Base-by-base conservation (phyloP, 208 protist genomes). In the Strigomonas galati region DNA sequence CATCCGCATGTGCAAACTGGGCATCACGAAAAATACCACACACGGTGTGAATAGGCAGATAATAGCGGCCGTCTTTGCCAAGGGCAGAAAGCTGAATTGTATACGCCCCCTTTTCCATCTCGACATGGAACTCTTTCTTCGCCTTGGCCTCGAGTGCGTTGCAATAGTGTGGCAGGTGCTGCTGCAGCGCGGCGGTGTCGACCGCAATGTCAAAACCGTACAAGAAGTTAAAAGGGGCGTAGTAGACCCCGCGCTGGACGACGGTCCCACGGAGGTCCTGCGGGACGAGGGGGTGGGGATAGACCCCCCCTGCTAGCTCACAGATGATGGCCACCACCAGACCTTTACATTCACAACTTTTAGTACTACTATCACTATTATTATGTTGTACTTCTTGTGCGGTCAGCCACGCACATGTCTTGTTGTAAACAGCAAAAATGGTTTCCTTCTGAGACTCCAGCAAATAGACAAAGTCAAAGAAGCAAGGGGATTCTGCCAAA, bases 191-290 rank as follows among this genome's bases (percentile, higher is more conserved):
- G 7, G 35, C 35, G 7, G 4, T 10, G 7, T 37, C 52, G 9
- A 74, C 44, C 27, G 64, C 69, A 30, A 79, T 67, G 48, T 79
- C 73, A 46, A 79, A 74, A n/a, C 64, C 73, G 49, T 65, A 79
- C 60, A 79, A 46, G 35, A 74, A 72, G 58, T 79, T 79, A 10
- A 28, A 26, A 17, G 69, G 64, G 53, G 46, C 30, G 61, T 79
- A 79, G 59, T 66, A 68, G 7, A 79, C 68, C n/a, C 73, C 73
- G 32, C 35, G 53, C 65, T 72, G 69, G 46, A 79, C 73, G n/a
- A 67, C 67, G 21, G 30, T 32, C 14, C 64, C 67, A 12, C 67
- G 52, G 19, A 74, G 19, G 32, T 74, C 73, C 6, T 65, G 51
- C 1, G 73, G 73, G 3, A 79, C 73, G 4, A 49, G 28, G 7